phyloP scores from a whole-genome alignment of 164 flowering plant genomes.

The Magnolia sinica region DNA sequence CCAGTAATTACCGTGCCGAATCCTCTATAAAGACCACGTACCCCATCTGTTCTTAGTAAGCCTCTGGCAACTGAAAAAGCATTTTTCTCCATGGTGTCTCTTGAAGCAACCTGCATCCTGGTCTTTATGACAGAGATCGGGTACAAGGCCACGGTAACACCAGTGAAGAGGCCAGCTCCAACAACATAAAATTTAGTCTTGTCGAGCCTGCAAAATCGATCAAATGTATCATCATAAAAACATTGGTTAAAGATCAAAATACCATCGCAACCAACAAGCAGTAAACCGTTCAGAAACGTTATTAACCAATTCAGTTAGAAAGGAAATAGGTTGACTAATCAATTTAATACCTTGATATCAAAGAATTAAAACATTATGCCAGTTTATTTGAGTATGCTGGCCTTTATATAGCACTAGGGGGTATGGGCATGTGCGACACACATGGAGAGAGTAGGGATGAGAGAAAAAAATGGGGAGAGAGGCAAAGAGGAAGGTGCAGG shows the following conservation, averaged over 20 bases:
- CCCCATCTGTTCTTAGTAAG: conserved; percentile 70
- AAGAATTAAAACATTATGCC: not conserved
- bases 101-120: conserved; percentile 85
- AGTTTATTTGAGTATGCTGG: too few relatives aligned
- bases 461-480: too few relatives aligned
- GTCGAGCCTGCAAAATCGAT: conserved; percentile 72
- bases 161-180: conserved; percentile 97
- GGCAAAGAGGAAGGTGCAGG: too few relatives aligned
- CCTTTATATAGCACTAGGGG: too few relatives aligned
- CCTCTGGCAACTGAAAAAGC: conserved; percentile 68
- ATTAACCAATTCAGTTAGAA: not conserved
- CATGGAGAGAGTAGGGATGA: too few relatives aligned
- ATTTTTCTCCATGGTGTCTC: conserved; percentile 63
- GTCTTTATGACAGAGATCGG: conserved; percentile 94
- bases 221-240: conserved; percentile 13
- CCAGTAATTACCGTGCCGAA: conserved; percentile 96
- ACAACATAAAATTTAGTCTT: conserved; percentile 87
- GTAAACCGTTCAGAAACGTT: not conserved
- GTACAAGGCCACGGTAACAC: conserved; percentile 83
- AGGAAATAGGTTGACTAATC: not conserved
- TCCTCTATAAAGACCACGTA: conserved; percentile 89
- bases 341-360: not conserved
- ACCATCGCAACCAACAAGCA: not conserved
- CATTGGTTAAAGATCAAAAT: not conserved
- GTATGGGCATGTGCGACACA: too few relatives aligned